Conservation (phyloP, 352 stramenopile genomes). For the Globisporangium nunn region DNA sequence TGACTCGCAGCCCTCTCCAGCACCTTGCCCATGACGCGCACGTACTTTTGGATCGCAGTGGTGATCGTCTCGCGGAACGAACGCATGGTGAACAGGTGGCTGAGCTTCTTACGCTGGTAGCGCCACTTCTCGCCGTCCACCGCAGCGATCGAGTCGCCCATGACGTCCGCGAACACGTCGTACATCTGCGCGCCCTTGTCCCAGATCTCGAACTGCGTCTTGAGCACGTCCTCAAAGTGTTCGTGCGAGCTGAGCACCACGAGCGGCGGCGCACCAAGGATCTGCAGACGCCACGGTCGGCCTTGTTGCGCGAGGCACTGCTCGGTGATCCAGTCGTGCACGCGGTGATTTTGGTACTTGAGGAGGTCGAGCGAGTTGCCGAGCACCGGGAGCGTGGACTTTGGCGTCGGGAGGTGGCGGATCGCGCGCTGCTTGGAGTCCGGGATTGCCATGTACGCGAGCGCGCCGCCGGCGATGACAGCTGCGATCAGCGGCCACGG, state of each 20-base stretch:
- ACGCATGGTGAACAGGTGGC: slow-evolving; percentile 25
- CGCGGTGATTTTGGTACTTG: slow-evolving; percentile 2
- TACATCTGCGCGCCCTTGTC: slow-evolving; percentile 21
- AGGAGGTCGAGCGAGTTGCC: slow-evolving; percentile 18
- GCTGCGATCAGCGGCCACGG: neutral
- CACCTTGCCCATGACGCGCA: slow-evolving; percentile 18
- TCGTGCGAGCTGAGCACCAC: slow-evolving; percentile 19
- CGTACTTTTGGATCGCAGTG: slow-evolving; percentile 29
- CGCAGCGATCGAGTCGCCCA: slow-evolving; percentile 19
- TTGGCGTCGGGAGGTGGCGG: slow-evolving; percentile 7
- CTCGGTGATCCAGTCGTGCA: slow-evolving; percentile 14
- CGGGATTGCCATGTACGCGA: slow-evolving; percentile 7
- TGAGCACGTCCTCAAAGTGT: slow-evolving; percentile 25
- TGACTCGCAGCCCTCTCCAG: slow-evolving; percentile 9
- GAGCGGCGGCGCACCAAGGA: slow-evolving; percentile 13
- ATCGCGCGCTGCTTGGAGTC: slow-evolving; percentile 9
- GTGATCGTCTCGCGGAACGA: slow-evolving; percentile 22
- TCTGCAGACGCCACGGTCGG: slow-evolving; percentile 17
- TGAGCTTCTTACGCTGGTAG: slow-evolving; percentile 24
- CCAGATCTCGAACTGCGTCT: slow-evolving; percentile 31
- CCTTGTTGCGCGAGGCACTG: slow-evolving; percentile 2
- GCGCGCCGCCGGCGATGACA: slow-evolving; percentile 1
- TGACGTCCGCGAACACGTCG: slow-evolving; percentile 15
- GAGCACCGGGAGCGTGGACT: slow-evolving; percentile 15
- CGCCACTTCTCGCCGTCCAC: slow-evolving; percentile 25